Conservation (phyloP, 2,329 filamentous ascomycete genomes). For the Madurella mycetomatis region DNA sequence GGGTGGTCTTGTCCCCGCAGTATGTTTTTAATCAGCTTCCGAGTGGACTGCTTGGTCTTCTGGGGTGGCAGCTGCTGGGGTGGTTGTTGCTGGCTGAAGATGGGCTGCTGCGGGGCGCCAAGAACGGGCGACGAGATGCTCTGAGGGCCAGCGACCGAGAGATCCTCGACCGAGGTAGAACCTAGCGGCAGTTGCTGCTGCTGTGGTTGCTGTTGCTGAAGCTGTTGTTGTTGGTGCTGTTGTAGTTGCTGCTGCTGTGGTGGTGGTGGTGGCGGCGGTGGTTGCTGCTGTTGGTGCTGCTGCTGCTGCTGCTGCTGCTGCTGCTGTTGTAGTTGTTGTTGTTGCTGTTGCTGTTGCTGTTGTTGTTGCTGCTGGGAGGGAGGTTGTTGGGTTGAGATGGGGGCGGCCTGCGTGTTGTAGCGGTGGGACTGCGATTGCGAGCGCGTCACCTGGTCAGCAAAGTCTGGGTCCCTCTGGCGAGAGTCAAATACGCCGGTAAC, state of each 20-base stretch:
- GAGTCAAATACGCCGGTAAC: constrained; percentile 27
- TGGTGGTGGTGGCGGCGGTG: too few species aligned
- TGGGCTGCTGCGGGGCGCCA: constrained; percentile 22
- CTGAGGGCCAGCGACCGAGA: constrained; percentile 14
- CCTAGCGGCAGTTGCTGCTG: constrained; percentile 13
- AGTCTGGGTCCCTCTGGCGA: constrained; percentile 37
- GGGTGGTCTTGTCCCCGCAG: constrained; percentile 32
- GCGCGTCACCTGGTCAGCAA: constrained; percentile 45
- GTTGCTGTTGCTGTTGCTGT: constrained; percentile 23
- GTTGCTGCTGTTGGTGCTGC: constrained; percentile 10
- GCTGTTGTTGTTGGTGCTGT: constrained; percentile 11
- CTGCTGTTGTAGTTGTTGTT: constrained; percentile 12
- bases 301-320: constrained; percentile 10
- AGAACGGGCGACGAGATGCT: constrained; percentile 21
- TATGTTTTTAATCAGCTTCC: constrained; percentile 53
- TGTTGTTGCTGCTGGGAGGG: constrained; percentile 28
- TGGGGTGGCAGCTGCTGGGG: constrained; percentile 24
- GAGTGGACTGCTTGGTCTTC: constrained; percentile 44
- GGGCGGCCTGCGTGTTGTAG: constrained; percentile 35
- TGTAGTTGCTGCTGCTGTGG: constrained; percentile 8
- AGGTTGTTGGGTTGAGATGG: constrained; percentile 24
- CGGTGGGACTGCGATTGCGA: constrained; percentile 53
- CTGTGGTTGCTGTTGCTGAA: constrained; percentile 8
- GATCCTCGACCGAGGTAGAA: constrained; percentile 22
- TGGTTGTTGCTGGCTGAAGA: constrained; percentile 23